Conservation (phyloP, 2,329 filamentous ascomycete species). For the Didymella glomerata region DNA sequence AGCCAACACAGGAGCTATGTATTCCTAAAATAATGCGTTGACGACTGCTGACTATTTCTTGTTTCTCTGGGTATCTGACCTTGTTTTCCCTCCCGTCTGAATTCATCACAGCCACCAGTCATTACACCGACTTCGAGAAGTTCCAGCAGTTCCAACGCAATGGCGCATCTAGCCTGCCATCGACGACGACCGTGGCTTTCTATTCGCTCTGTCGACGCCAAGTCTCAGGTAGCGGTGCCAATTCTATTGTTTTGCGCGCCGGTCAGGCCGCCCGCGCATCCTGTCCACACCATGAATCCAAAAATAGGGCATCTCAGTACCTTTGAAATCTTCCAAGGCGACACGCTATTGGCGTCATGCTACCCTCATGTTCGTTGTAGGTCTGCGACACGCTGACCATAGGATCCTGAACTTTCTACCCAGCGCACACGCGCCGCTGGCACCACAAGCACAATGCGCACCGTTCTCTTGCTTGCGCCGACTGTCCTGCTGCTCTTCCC, state of each 20-base stretch:
- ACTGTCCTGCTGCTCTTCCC: constrained; percentile 37
- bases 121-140: no score
- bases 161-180: background rate
- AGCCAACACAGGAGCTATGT: no score
- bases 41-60: no score
- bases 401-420: background rate
- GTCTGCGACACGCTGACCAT: background rate
- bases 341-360: no score
- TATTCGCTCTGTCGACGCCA: background rate
- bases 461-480: constrained; percentile 34
- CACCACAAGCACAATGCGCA: constrained; percentile 28
- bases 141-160: no score
- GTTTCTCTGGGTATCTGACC: no score
- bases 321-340: background rate
- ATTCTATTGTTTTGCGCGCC: background rate
- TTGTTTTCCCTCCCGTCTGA: no score
- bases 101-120: no score
- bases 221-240: background rate
- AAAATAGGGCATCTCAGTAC: background rate
- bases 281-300: background rate
- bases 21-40: no score
- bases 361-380: no score
- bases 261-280: constrained; percentile 6
- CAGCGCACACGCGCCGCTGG: no score
- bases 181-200: background rate